Base-by-base conservation (phyloP, 805 yeast species). In the Metschnikowia vanudenii region DNA sequence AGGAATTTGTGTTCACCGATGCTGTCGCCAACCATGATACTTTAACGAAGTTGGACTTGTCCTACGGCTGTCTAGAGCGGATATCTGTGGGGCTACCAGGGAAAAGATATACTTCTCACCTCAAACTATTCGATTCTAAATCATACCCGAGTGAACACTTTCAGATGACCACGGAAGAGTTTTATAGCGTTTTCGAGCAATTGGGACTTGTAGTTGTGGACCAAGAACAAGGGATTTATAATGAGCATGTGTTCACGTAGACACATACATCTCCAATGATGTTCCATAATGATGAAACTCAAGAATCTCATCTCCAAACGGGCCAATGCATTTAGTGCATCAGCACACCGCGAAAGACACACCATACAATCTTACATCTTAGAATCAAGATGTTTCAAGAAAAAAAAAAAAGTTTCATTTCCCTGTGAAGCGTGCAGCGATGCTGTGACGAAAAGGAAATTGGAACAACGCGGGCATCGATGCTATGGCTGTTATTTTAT, bases 191-290 rank as follows among this genome's bases (percentile, higher is more conserved):
- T 2, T 46, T 67, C 24, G 65, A 60, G 33, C 14, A 31, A 2
- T 43, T 67, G 17, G 62, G 62, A 1, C 51, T 60, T 3, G 19
- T 35, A 26, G 60, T 56, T 7, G 42, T 41, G 6, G 50, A 50
- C 26, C 45, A 58, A 24, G 63, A 62, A 43, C 59, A 56, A 37
- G 61, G 62, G 49, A 54, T 65, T 7, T 64, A 64, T 47, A 56
- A 62, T 44, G 47, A 56, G 40, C 69, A 65, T 49, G 45, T 26
- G 14, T 61, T 61, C 37, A 30, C 32, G 22, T 47, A 34, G 24
- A 20, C n/a, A n/a, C n/a, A n/a, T n/a, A n/a, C n/a, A n/a, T n/a
- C n/a, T n/a, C n/a, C n/a, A n/a, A n/a, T n/a, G n/a, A n/a, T n/a
- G n/a, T n/a, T n/a, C n/a, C n/a, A n/a, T n/a, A n/a, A n/a, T n/a